Percentiles rank a stretch among this genome's conserved stretches.
Conservation (phyloP, 176 grass and related monocot genomes). For the Elaeis guineensis region DNA sequence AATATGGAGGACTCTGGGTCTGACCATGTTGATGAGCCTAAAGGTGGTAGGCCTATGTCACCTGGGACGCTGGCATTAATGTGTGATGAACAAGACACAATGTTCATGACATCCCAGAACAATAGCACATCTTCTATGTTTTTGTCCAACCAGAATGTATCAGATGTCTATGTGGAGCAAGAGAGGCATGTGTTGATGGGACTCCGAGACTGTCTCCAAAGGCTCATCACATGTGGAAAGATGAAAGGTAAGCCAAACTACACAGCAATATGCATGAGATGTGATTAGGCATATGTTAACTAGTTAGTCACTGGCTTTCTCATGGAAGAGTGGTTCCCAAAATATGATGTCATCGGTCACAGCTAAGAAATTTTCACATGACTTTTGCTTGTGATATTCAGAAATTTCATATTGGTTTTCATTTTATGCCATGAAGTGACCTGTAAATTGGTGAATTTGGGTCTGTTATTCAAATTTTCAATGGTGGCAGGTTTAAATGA, state of each 20-base stretch:
- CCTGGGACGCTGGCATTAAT: conserved; percentile 76
- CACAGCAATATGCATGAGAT: neutral
- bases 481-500: no score
- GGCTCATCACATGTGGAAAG: conserved; percentile 52
- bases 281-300: neutral
- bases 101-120: conserved; percentile 49
- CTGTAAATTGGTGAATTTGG: no score
- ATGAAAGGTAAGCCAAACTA: conserved; percentile 68
- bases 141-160: conserved; percentile 31
- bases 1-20: conserved; percentile 39
- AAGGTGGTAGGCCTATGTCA: conserved; percentile 66
- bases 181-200: conserved; percentile 69
- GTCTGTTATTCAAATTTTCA: no score
- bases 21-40: conserved; percentile 40
- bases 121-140: conserved; percentile 19
- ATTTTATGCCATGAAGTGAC: no score
- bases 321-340: neutral
- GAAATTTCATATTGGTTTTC: no score
- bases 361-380: no score
- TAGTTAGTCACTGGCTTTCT: neutral
- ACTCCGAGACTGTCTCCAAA: conserved; percentile 65
- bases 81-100: conserved; percentile 75
- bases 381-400: no score
- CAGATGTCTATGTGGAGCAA: conserved; percentile 66
- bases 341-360: no score